Conservation (phyloP, 2,329 filamentous ascomycete species). For the Epichloe gansuensis region DNA sequence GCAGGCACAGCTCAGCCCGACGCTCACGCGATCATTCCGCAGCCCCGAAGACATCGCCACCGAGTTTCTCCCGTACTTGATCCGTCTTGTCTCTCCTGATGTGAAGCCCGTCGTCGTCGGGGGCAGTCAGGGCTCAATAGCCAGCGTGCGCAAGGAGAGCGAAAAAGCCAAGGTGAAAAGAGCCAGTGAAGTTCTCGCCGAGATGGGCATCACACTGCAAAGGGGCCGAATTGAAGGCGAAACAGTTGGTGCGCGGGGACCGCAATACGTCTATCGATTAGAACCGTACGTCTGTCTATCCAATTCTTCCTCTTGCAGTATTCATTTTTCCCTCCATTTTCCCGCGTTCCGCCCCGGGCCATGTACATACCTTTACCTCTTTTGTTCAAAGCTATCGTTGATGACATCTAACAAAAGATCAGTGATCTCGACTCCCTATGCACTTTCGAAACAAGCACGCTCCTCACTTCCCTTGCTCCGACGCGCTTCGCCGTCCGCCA, state of each 20-base stretch:
- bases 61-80: conserved; percentile 74
- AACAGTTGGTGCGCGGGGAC: conserved; percentile 42
- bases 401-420: neutral
- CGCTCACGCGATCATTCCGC: conserved; percentile 64
- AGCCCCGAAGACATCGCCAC: conserved; percentile 64
- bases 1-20: conserved; percentile 57
- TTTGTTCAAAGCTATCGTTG: neutral
- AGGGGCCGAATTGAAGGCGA: conserved; percentile 66
- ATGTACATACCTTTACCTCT: conserved; percentile 6
- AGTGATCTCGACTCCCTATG: conserved; percentile 66
- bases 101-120: conserved; percentile 83
- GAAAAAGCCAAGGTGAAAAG: conserved; percentile 72
- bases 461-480: conserved; percentile 48
- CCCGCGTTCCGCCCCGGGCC: neutral
- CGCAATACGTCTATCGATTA: conserved; percentile 80
- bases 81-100: conserved; percentile 74
- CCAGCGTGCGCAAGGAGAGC: conserved; percentile 75
- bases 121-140: conserved; percentile 51
- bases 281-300: conserved; percentile 62
- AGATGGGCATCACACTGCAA: conserved; percentile 69
- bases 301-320: neutral
- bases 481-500: conserved; percentile 89
- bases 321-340: too few relatives aligned
- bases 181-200: conserved; percentile 71
- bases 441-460: conserved; percentile 55